Evolutionary conservation across 1,284 basidiomycete species (phyloP), one percentile per base, ranked within the genome.

Genomic region (Testicularia cyperi): DNA sequence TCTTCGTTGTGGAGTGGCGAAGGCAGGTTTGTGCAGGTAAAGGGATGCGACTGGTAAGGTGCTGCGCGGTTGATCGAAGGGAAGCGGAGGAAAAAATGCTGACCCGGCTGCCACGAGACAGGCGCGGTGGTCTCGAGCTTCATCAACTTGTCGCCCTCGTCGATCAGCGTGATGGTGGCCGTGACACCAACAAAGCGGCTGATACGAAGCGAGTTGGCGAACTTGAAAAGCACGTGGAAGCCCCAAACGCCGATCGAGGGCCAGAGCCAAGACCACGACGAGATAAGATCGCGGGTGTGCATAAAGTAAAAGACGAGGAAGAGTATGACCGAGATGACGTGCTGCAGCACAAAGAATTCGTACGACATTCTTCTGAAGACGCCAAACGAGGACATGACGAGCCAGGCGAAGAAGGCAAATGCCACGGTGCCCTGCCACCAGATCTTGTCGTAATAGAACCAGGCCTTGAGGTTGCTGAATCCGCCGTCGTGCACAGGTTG

Each of bases 331-430:
- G 45, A 36, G 16, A 61, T 8, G 14, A 75, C 57, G 29, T 76
- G 74, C 18, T 69, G 57, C 10, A 69, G 28, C 7, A 75, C 67
- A 32, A 74, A 76, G 21, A 76, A 65, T 29, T 72, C 65, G 51
- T 76, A 76, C 25, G 49, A 66, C 51, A 60, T 49, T 8, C 47
- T 31, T 4, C 74, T 35, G 13, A 74, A 56, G n/a, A 34, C 43
- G 0, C 65, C 47, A 12, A 68, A 62, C 18, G 52, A 58, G 5
- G 54, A 57, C 1, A 58, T 35, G 13, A 68, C 57, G 13, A 73
- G 36, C 48, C 65, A 63, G 13, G 46, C 40, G n/a, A 68, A 28
- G 10, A 63, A 13, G 0, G 56, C 64, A 5, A 65, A 28, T 3
- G 62, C 65, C 2, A 65, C 65, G 5, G 64, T 65, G 18, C 71